These are phyloP conservation scores for Vitis rotundifolia DNA, from an alignment of 164 flowering plant genomes.

Conservation along the genomic window DNA sequence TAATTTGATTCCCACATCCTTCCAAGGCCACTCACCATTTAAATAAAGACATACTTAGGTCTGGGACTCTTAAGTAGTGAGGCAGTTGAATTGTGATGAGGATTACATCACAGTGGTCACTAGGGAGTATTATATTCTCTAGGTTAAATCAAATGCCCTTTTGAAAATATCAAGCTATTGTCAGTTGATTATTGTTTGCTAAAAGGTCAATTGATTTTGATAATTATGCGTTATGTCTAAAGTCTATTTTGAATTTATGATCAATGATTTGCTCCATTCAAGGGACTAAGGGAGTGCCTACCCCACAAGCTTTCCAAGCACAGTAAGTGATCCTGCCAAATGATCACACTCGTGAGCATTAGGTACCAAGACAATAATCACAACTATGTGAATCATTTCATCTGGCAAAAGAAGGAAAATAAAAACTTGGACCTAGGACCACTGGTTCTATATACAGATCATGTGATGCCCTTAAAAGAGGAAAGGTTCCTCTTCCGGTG, in stretches of 20 bases:
- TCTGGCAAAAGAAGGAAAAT: too few species aligned
- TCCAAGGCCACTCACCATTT: neutral
- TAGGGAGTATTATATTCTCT: too few species aligned
- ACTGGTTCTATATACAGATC: too few species aligned
- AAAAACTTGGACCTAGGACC: too few species aligned
- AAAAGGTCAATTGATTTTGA: conserved; percentile 23
- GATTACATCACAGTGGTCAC: too few species aligned
- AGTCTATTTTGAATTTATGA: neutral
- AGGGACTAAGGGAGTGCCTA: neutral
- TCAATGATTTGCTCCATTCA: conserved; percentile 1
- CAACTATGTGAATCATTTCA: too few species aligned
- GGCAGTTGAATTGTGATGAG: too few species aligned
- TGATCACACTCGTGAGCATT: conserved; percentile 7
- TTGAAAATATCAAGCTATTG: too few species aligned
- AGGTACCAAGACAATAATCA: neutral
- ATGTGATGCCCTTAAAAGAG: too few species aligned
- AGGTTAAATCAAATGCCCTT: too few species aligned
- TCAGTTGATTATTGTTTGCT: conserved; percentile 5
- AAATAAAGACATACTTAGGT: neutral
- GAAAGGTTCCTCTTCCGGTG: too few species aligned
- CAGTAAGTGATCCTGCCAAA: conserved; percentile 5
- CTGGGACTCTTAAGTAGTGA: too few species aligned
- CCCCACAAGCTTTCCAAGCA: conserved; percentile 8
- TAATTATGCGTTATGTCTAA: conserved; percentile 16
- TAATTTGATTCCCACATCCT: conserved; percentile 1